These are phyloP conservation scores for Vigna trinervia DNA, from an alignment of 306 rosid species.

Conservation along the genomic window DNA sequence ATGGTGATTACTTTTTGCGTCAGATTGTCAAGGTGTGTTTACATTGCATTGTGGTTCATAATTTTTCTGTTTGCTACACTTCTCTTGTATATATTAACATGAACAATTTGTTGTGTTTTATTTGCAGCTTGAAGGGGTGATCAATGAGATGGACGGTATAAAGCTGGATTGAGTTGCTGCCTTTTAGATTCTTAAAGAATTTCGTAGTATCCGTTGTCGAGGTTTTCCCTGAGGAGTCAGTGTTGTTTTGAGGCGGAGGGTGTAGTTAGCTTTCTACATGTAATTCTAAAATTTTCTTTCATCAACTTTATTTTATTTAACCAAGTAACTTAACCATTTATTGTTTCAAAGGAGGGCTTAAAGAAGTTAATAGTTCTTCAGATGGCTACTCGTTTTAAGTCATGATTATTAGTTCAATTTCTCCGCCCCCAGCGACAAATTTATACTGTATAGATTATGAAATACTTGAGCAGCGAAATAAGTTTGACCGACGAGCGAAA, in stretches of 20 bases:
- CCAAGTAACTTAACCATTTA: neutral
- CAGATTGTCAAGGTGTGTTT: conserved; percentile 82
- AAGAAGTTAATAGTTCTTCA: conserved; percentile 31
- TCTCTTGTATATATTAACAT: neutral
- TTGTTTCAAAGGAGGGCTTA: conserved; percentile 35
- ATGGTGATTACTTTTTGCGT: conserved; percentile 91
- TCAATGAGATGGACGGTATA: conserved; percentile 76
- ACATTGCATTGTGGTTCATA: neutral
- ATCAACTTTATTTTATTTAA: conserved; percentile 39
- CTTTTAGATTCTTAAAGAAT: neutral
- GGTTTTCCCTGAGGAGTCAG: conserved; percentile 24
- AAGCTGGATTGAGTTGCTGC: conserved; percentile 71
- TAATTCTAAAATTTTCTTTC: conserved; percentile 28
- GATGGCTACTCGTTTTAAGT: neutral
- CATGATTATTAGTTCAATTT: neutral
- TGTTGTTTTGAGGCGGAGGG: conserved; percentile 46
- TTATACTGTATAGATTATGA: neutral
- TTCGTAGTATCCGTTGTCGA: conserved; percentile 4
- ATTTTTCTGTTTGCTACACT: neutral
- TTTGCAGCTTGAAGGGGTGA: conserved; percentile 84
- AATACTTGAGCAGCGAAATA: neutral
- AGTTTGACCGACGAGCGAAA: neutral
- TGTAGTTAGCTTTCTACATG: conserved; percentile 52
- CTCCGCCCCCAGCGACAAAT: neutral
- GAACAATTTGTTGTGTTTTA: conserved; percentile 11